Conservation (phyloP, 2,329 filamentous ascomycete genomes). For the Phaeosphaeriaceae sp. region DNA sequence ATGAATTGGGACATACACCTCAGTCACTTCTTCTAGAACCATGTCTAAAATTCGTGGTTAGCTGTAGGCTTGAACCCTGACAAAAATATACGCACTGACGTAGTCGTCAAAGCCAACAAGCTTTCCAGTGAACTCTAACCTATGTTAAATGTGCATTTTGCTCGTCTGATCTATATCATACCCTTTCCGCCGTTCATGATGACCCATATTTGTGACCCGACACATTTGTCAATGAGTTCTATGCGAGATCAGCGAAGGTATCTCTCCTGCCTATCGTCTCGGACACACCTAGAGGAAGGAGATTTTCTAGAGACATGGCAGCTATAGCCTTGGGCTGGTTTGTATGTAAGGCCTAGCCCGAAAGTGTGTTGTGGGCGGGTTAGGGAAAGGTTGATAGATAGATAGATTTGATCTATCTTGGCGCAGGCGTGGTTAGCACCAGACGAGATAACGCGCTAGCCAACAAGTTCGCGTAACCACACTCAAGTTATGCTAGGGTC, state of each 20-base stretch:
- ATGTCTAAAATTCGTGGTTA: constrained; percentile 73
- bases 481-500: constrained; percentile 8
- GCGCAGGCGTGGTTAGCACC: too few relatives aligned
- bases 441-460: constrained; percentile 23
- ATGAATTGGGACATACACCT: constrained; percentile 71
- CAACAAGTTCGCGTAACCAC: constrained; percentile 7
- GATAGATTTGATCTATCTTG: constrained; percentile 28
- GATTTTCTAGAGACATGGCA: constrained; percentile 37
- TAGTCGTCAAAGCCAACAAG: constrained; percentile 98
- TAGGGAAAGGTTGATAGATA: constrained; percentile 7
- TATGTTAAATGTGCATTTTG: constrained; percentile 7
- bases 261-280: not conserved
- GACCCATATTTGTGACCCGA: constrained; percentile 97
- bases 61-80: not conserved
- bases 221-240: constrained; percentile 99
- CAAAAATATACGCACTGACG: constrained; percentile 79
- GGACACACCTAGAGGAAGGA: constrained; percentile 40
- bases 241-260: constrained; percentile 25
- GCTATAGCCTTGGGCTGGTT: not conserved
- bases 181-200: constrained; percentile 99
- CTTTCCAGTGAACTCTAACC: constrained; percentile 89
- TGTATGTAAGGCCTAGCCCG: not conserved
- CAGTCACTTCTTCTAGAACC: constrained; percentile 96
- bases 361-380: not conserved
- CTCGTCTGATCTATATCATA: constrained; percentile 47